Evolutionary conservation across 2,329 filamentous ascomycete genomes (phyloP).

Genomic region (Dactylellina haptotyla): DNA sequence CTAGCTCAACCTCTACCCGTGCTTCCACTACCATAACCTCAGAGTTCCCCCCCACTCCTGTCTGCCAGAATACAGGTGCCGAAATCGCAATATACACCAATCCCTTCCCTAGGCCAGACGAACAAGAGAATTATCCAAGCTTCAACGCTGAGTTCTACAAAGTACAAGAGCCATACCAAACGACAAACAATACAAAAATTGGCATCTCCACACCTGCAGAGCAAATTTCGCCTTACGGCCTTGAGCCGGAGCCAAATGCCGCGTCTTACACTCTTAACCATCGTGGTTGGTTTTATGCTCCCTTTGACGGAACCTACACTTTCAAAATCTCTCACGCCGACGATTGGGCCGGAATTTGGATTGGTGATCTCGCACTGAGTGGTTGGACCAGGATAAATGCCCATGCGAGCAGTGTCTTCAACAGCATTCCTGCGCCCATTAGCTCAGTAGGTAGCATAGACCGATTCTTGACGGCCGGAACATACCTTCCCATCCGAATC

Average conservation of each 20-base stretch:
- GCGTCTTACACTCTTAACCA: neutral
- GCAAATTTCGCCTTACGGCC: neutral
- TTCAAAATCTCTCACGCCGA: neutral
- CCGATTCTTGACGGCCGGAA: neutral
- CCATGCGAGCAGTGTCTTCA: neutral
- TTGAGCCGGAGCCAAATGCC: neutral
- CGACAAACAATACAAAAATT: neutral
- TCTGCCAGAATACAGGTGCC: neutral
- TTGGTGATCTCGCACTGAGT: neutral
- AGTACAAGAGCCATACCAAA: neutral
- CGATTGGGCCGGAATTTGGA: slow-evolving; percentile 9
- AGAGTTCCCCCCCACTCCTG: neutral
- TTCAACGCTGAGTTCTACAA: slow-evolving; percentile 11
- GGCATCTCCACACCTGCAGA: neutral
- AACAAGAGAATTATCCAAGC: neutral
- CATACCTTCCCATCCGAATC: slow-evolving; percentile 11
- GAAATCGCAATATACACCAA: slow-evolving; percentile 9
- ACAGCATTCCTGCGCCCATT: neutral
- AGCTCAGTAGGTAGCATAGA: neutral
- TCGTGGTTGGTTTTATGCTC: slow-evolving; percentile 12
- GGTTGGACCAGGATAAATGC: slow-evolving; percentile 9
- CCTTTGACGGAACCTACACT: neutral
- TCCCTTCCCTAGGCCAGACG: neutral
- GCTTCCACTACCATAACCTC: neutral
- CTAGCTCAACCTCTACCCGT: neutral